Conservation (phyloP, 2,329 filamentous ascomycete genomes). For the Daldinia sp. region DNA sequence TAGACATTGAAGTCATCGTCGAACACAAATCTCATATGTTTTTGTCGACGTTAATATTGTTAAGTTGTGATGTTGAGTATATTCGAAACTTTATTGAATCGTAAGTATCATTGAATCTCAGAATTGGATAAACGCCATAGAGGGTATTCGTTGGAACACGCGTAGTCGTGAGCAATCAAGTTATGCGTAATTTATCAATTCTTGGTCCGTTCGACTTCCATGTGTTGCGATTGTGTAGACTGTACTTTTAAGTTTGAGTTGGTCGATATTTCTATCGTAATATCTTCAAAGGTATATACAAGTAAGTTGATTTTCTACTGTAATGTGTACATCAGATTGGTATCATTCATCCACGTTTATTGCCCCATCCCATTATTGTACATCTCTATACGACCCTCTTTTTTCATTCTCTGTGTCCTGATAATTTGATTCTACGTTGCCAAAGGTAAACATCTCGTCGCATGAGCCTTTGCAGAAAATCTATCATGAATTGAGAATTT, state of each 20-base stretch:
- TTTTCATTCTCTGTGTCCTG: constrained; percentile 22
- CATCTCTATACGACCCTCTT: constrained; percentile 13
- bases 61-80: neutral
- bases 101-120: neutral
- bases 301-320: constrained; percentile 1
- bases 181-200: neutral
- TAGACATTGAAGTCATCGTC: constrained; percentile 43
- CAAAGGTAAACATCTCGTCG: constrained; percentile 46
- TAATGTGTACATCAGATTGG: constrained; percentile 33
- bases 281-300: constrained; percentile 13
- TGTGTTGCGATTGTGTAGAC: neutral
- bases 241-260: neutral
- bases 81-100: neutral
- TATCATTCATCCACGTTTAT: constrained; percentile 24
- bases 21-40: constrained; percentile 41
- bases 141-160: too few relatives aligned
- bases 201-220: neutral
- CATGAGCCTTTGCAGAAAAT: constrained; percentile 59
- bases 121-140: neutral
- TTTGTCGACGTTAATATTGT: neutral
- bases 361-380: constrained; percentile 6
- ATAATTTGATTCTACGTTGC: constrained; percentile 12
- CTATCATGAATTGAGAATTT: constrained; percentile 61
- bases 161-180: neutral
- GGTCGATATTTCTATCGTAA: neutral